Evolutionary conservation across 83 land plant genomes (phyloP), one percentile per base, ranked within the genome.

Genomic region (Thuja plicata): DNA sequence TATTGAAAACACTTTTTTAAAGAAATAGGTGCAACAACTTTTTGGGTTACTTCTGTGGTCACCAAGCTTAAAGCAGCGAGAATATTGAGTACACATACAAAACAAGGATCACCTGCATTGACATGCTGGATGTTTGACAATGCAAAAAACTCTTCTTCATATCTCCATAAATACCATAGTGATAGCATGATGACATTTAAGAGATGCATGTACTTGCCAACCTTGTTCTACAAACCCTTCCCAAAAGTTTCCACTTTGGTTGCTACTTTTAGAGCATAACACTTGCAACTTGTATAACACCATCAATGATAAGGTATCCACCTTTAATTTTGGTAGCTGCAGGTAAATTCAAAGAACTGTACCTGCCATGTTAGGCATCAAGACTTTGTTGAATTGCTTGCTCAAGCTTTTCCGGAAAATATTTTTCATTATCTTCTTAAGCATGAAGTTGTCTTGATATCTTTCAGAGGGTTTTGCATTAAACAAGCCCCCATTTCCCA

Each of bases 141-240:
- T 79, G 88, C 88, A 90, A 97, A 55, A 87, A 97, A 93, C 87
- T 93, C 96, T 46, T 96, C 98, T 46, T 97, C 91, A 89, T 96
- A 97, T 82, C 93, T 88, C 89, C 92, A 91, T 85, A 96, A 55
- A 88, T 95, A 94, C 98, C 98, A 96, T 78, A 96, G 91, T n/a
- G 99, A 97, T 97, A 96, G 96, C 80, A 95, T 97, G 79, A 97
- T 96, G 13, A 96, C 97, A 93, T 97, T 97, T 87, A 97, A 88
- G 74, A 97, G 96, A 70, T 97, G 95, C 91, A 95, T 97, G 90
- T 96, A 95, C 89, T 97, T 95, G 9, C 99, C 97, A 87, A 93
- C 93, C 89, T 95, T 96, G 92, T 97, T 97, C 83, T 91, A 90
- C 74, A 97, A 89, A 54, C 99, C 99, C 48, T 96, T 92, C 16